These are phyloP conservation scores for Alternaria gaisen DNA, from an alignment of 2,329 filamentous ascomycete genomes.

Conservation along the genomic window DNA sequence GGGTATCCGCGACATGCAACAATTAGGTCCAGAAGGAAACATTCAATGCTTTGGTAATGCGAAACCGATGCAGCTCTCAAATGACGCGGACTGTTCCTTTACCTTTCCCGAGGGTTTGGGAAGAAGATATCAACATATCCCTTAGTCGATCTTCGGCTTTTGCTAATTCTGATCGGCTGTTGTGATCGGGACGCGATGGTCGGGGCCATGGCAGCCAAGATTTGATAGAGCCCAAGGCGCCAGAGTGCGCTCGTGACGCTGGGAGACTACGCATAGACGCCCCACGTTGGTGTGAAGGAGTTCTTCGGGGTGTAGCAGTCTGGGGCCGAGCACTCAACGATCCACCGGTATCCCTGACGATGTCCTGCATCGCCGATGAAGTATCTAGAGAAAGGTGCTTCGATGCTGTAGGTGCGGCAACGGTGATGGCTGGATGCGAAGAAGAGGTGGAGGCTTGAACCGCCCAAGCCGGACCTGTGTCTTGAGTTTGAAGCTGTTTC, in stretches of 20 bases:
- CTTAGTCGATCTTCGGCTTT: constrained; percentile 43
- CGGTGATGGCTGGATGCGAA: constrained; percentile 44
- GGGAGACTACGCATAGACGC: constrained; percentile 35
- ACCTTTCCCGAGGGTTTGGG: constrained; percentile 37
- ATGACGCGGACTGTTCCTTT: constrained; percentile 36
- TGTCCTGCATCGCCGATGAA: constrained; percentile 38
- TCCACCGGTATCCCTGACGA: constrained; percentile 20
- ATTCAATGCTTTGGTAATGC: not conserved
- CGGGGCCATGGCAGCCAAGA: constrained; percentile 51
- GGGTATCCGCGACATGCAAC: constrained; percentile 1
- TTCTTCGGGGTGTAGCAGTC: constrained; percentile 21
- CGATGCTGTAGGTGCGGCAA: constrained; percentile 45
- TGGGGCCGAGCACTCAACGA: constrained; percentile 19
- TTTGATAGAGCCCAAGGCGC: constrained; percentile 42
- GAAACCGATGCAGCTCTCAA: constrained; percentile 14
- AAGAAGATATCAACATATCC: constrained; percentile 42
- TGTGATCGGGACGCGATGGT: constrained; percentile 22
- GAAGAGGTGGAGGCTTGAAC: constrained; percentile 37
- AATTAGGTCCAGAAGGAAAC: not conserved
- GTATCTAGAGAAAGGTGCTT: constrained; percentile 49
- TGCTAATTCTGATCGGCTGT: constrained; percentile 36
- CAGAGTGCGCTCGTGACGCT: constrained; percentile 33
- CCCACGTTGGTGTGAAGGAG: constrained; percentile 32
- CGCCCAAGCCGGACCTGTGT: constrained; percentile 38
- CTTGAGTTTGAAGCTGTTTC: constrained; percentile 16